Conservation (phyloP, 169 alveolate species). For the Eimeria falciformis region DNA sequence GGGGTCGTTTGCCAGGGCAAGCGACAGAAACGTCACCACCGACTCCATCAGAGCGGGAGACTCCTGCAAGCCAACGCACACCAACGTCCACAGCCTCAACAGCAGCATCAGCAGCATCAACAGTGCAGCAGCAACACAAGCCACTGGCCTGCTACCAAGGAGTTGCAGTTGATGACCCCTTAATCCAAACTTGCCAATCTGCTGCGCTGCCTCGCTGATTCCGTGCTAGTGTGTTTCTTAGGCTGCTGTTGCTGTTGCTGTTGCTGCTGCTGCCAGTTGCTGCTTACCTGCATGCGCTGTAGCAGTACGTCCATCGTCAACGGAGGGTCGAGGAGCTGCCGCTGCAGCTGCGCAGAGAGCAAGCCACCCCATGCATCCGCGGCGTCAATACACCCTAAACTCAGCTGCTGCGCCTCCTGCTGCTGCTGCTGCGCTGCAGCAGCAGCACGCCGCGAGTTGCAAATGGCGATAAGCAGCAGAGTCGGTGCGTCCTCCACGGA, state of each 20-base stretch:
- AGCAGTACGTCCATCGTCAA: constrained; percentile 33
- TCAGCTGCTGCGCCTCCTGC: constrained; percentile 40
- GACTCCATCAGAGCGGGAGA: constrained; percentile 41
- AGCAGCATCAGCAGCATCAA: constrained; percentile 40
- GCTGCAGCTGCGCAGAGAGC: constrained; percentile 47
- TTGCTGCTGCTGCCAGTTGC: neutral
- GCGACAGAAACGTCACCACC: constrained; percentile 14
- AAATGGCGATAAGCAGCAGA: constrained; percentile 31
- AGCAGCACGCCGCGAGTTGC: constrained; percentile 66
- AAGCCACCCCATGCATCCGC: constrained; percentile 56
- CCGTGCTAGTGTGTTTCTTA: neutral
- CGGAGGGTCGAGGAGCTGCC: constrained; percentile 53
- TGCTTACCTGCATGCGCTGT: constrained; percentile 44
- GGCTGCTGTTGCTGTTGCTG: neutral
- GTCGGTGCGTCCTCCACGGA: constrained; percentile 59
- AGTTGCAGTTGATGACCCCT: no score
- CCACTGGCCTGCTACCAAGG: no score
- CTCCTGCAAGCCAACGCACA: neutral
- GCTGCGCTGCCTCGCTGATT: no score
- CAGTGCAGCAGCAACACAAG: neutral
- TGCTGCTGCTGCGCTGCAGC: constrained; percentile 55
- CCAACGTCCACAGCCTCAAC: constrained; percentile 13
- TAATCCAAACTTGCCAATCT: no score
- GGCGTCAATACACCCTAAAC: neutral
- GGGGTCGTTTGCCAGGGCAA: constrained; percentile 47